Conservation (phyloP, 2,329 filamentous ascomycete genomes). For the Cladobotryum protrusum region DNA sequence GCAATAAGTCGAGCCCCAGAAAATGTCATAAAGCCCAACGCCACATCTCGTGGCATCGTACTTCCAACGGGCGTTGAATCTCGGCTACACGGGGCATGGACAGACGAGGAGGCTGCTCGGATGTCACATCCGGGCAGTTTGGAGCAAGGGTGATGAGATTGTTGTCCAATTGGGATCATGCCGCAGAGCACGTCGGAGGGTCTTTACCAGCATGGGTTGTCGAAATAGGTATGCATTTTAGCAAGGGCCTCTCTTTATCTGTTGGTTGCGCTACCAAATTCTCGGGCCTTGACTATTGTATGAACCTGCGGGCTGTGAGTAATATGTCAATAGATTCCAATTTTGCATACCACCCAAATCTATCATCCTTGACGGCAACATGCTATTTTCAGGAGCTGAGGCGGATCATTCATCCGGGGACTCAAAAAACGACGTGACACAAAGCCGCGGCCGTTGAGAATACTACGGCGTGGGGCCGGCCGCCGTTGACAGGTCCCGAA, state of each 20-base stretch:
- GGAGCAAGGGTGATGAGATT: not conserved
- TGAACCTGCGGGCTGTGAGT: not conserved
- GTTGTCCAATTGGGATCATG: constrained; percentile 5
- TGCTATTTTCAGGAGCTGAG: no score
- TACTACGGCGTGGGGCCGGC: not conserved
- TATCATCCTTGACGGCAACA: no score
- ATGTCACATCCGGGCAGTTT: constrained; percentile 5
- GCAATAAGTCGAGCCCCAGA: no score
- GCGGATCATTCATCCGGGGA: no score
- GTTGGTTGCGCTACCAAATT: constrained; percentile 3
- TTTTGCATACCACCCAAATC: no score
- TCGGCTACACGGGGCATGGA: not conserved
- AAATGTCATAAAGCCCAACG: not conserved
- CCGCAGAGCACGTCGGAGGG: not conserved
- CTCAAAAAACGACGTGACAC: no score
- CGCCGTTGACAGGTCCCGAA: not conserved
- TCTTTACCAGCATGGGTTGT: not conserved
- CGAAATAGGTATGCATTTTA: no score
- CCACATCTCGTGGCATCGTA: constrained; percentile 1
- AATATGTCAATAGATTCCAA: no score
- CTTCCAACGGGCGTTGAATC: not conserved
- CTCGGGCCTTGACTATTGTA: constrained; percentile 2
- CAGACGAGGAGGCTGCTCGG: not conserved
- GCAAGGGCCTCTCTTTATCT: not conserved
- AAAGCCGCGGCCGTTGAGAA: no score